phyloP scores from a whole-genome alignment of 768 basidiomycete species.

The Panaeolus cyanescens region DNA sequence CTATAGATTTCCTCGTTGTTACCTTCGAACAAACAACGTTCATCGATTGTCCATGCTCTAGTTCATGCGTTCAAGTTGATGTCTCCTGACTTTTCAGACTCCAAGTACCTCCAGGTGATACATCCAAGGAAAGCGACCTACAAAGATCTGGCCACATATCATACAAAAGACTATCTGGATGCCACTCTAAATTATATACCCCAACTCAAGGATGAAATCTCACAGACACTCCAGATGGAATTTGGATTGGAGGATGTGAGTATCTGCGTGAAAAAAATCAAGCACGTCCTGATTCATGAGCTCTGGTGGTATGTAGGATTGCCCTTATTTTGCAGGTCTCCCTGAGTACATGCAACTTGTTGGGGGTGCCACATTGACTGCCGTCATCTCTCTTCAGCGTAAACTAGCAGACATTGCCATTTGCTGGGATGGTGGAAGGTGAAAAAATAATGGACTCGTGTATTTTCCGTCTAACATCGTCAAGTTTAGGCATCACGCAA shows the following conservation, averaged over 20 bases:
- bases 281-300: not conserved
- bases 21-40: conserved; percentile 70
- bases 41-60: conserved; percentile 66
- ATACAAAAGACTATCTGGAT: conserved; percentile 72
- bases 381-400: conserved; percentile 58
- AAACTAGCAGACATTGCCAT: conserved; percentile 62
- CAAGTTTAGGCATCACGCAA: conserved; percentile 73
- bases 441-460: not conserved
- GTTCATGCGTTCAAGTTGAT: conserved; percentile 55
- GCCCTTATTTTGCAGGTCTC: conserved; percentile 74
- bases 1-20: conserved; percentile 49
- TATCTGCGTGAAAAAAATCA: conserved; percentile 1
- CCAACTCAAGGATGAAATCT: conserved; percentile 24
- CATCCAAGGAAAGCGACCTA: conserved; percentile 54
- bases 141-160: conserved; percentile 66
- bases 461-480: not conserved
- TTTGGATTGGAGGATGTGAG: conserved; percentile 51
- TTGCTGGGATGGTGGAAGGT: conserved; percentile 93
- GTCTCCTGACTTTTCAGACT: conserved; percentile 24
- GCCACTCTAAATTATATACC: conserved; percentile 40
- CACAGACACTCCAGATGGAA: conserved; percentile 27
- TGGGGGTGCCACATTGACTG: conserved; percentile 79
- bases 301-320: conserved; percentile 58
- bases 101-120: conserved; percentile 43
- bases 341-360: conserved; percentile 68